Evolutionary conservation across 2,329 filamentous ascomycete genomes (phyloP).

Genomic region (Balansia obtecta): DNA sequence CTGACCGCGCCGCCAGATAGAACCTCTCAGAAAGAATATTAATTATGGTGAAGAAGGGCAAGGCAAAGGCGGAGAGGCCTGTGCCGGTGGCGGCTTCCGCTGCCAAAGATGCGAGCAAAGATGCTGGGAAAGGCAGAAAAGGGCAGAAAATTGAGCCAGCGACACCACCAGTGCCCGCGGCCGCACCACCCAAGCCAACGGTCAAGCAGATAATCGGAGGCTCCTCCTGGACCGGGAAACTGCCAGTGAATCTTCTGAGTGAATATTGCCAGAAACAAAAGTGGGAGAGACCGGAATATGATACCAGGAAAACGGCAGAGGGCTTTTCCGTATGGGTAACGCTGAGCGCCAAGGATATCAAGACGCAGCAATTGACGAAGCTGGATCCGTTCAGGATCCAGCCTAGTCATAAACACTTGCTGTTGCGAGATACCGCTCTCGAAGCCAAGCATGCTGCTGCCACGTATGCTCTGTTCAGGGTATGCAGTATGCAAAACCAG

Average conservation of each 20-base stretch:
- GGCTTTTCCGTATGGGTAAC: slow-evolving; percentile 75
- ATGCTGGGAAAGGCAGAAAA: slow-evolving; percentile 33
- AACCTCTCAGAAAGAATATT: background rate
- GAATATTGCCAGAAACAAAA: slow-evolving; percentile 94
- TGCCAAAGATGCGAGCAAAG: slow-evolving; percentile 44
- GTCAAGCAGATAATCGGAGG: slow-evolving; percentile 81
- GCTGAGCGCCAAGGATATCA: slow-evolving; percentile 61
- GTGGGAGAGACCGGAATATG: slow-evolving; percentile 91
- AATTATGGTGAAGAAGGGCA: slow-evolving; percentile 40
- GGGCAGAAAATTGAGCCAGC: slow-evolving; percentile 19
- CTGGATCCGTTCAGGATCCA: slow-evolving; percentile 78
- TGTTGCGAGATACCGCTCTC: slow-evolving; percentile 64
- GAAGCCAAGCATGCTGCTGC: slow-evolving; percentile 92
- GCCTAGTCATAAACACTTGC: slow-evolving; percentile 60
- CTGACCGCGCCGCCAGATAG: background rate
- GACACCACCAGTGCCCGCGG: slow-evolving; percentile 20
- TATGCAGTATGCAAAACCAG: slow-evolving; percentile 91
- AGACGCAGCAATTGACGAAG: slow-evolving; percentile 65
- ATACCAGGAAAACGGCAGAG: slow-evolving; percentile 60
- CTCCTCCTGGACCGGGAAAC: slow-evolving; percentile 91
- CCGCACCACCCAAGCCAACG: slow-evolving; percentile 45
- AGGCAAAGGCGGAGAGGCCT: slow-evolving; percentile 33
- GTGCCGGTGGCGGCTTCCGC: slow-evolving; percentile 26
- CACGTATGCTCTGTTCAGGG: slow-evolving; percentile 79
- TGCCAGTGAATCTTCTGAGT: slow-evolving; percentile 84